Conservation (phyloP, 768 basidiomycete species). For the Suillus lakei region DNA sequence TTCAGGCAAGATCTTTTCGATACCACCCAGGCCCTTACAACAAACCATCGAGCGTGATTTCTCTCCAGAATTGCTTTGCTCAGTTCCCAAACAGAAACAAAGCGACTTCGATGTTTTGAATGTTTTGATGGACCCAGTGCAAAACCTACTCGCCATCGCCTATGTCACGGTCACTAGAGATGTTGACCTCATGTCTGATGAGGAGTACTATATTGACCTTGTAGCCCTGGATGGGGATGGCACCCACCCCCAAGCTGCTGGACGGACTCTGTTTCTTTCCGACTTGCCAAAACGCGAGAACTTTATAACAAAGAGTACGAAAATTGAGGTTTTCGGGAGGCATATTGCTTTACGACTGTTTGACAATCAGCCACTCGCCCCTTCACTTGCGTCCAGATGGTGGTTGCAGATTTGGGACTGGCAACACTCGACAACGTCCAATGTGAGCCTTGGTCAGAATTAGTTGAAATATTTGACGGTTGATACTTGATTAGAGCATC, state of each 20-base stretch:
- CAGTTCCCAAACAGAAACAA: neutral
- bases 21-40: neutral
- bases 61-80: neutral
- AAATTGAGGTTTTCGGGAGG: neutral
- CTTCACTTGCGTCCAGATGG: neutral
- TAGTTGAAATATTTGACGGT: neutral
- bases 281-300: neutral
- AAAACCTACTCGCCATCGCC: neutral
- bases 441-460: neutral
- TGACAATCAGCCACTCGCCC: neutral
- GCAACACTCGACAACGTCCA: neutral
- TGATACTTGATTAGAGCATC: neutral
- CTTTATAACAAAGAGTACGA: neutral
- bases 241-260: neutral
- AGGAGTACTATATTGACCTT: neutral
- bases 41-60: neutral
- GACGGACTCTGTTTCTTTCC: neutral
- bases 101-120: neutral
- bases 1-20: neutral
- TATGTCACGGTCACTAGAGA: neutral
- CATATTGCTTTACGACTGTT: neutral
- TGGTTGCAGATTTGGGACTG: constrained; percentile 3
- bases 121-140: neutral
- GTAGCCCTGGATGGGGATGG: neutral
- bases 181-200: neutral